Evolutionary conservation across 768 basidiomycete species (phyloP), one percentile per base, ranked within the genome.

Genomic region (Amanita pseudoporphyria): DNA sequence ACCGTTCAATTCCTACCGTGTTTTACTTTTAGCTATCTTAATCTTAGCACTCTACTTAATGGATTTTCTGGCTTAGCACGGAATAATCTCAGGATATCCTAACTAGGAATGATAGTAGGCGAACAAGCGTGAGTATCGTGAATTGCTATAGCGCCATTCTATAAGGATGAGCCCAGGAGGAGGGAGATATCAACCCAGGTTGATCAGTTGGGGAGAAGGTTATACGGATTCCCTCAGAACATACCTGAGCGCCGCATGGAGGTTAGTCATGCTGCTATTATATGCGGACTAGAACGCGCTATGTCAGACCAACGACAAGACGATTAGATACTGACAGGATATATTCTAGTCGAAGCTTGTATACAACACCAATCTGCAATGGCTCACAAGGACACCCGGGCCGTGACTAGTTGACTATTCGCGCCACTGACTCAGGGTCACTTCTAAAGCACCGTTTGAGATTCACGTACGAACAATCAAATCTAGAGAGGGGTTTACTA

Each of bases 271-370:
- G 18, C 31, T 21, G n/a, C 40, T 39, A 0, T 18, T 49, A n/a
- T n/a, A n/a, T n/a, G n/a, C n/a, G n/a, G 31, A 12, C 2, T 39
- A 10, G 3, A 16, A 14, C 46, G 9, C 19, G 24, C 42, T 9
- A 40, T 50, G n/a, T n/a, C n/a, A n/a, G n/a, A n/a, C n/a, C n/a
- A n/a, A n/a, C n/a, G n/a, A n/a, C n/a, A n/a, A n/a, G n/a, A 36
- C 42, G 10, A 19, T 40, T 24, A n/a, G n/a, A n/a, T n/a, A n/a
- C 35, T 14, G 56, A 1, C 28, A 85, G 82, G 83, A 19, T 84
- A 82, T 57, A 63, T 78, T 38, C 62, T 79, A 18, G 51, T 84
- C 0, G 70, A 82, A 30, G 72, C 81, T n/a, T 78, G 75, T 51
- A 67, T 78, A 7, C 65, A 70, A 43, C 62, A 74, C 49, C 82